phyloP scores from a whole-genome alignment of 108 stramenopile genomes.

The Nitzschia palea region DNA sequence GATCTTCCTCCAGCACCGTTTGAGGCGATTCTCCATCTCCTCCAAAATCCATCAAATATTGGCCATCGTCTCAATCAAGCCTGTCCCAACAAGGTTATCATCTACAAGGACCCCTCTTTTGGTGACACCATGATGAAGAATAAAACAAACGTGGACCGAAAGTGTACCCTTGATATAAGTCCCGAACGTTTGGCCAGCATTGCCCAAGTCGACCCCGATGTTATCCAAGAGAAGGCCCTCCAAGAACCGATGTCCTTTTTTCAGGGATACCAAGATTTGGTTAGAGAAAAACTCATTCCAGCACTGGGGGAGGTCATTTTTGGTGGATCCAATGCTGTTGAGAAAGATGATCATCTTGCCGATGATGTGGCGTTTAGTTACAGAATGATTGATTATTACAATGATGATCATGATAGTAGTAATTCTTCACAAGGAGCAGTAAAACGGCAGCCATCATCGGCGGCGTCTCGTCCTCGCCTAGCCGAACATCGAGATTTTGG shows the following conservation, averaged over 20 bases:
- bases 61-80: conserved; percentile 27
- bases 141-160: conserved; percentile 17
- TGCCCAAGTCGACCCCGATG: conserved; percentile 11
- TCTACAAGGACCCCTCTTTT: conserved; percentile 28
- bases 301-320: conserved; percentile 8
- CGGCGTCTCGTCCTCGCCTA: conserved; percentile 21
- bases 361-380: conserved; percentile 30
- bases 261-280: conserved; percentile 2
- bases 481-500: conserved; percentile 42
- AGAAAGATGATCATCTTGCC: conserved; percentile 14
- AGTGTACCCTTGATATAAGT: conserved; percentile 29
- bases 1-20: not conserved
- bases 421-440: not conserved
- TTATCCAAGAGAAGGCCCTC: not conserved
- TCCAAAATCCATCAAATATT: not conserved
- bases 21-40: not conserved
- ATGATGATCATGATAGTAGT: not conserved
- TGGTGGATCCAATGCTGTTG: conserved; percentile 17
- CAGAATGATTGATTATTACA: conserved; percentile 40
- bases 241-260: not conserved
- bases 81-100: conserved; percentile 15
- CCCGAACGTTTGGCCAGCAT: conserved; percentile 29
- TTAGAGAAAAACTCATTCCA: conserved; percentile 13
- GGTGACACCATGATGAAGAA: conserved; percentile 11
- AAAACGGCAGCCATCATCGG: not conserved